These are phyloP conservation scores for Thermothielavioides terrestris DNA, from an alignment of 495 filamentous ascomycete species.

Conservation along the genomic window DNA sequence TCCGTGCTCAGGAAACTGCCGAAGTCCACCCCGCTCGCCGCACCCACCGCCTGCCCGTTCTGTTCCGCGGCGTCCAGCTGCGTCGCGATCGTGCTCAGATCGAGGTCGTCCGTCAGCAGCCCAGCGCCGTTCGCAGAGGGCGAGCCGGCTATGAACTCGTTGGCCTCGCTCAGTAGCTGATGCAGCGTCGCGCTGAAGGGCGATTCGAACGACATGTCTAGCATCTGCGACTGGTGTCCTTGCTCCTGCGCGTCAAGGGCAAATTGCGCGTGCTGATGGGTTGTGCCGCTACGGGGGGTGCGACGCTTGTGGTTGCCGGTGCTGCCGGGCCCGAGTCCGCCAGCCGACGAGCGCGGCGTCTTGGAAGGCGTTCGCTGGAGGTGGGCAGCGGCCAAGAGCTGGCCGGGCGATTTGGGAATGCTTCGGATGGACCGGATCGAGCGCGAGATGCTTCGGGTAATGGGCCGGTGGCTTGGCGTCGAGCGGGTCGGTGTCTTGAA, in stretches of 20 bases:
- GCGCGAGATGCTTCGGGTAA: constrained; percentile 47
- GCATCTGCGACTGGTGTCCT: not conserved
- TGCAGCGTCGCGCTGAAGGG: constrained; percentile 54
- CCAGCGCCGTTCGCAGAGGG: constrained; percentile 24
- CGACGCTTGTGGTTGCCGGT: constrained; percentile 30
- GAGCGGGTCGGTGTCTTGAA: constrained; percentile 51
- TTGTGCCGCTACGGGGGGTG: constrained; percentile 27
- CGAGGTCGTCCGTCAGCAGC: constrained; percentile 32
- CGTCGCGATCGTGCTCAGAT: constrained; percentile 17
- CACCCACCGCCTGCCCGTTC: constrained; percentile 16
- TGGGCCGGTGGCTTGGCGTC: constrained; percentile 48
- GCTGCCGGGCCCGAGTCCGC: constrained; percentile 7
- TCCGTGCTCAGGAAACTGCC: constrained; percentile 42
- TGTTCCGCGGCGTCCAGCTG: constrained; percentile 6
- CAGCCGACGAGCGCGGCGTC: constrained; percentile 28
- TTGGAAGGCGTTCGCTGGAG: constrained; percentile 36
- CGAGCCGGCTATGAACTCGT: constrained; percentile 35
- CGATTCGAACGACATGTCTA: constrained; percentile 32
- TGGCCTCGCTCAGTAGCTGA: constrained; percentile 49
- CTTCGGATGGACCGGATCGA: constrained; percentile 38
- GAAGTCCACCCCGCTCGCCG: constrained; percentile 22
- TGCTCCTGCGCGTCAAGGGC: constrained; percentile 17
- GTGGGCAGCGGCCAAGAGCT: constrained; percentile 22
- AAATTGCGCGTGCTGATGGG: constrained; percentile 23
- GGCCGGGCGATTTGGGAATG: constrained; percentile 28